Evolutionary conservation across 1,139 yeast species (phyloP), one percentile per base, ranked within the genome.

Genomic region (Blastobotrys elegans): DNA sequence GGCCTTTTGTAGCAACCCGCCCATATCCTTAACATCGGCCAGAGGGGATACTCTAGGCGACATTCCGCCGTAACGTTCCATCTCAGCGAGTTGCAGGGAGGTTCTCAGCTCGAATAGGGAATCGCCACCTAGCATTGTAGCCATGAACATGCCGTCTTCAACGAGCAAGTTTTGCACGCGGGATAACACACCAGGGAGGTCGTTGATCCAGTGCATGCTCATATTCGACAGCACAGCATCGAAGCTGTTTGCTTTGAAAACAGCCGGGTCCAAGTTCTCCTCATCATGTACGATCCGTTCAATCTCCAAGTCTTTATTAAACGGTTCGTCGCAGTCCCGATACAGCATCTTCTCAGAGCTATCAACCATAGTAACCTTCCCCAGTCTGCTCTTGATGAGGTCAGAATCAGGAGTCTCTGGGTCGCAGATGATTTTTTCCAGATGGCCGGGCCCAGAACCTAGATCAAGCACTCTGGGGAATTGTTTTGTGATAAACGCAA

Each of bases 61-160:
- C 53, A 86, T 75, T 2, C 95, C 90, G 7, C 95, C 95, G 46
- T 69, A 71, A 46, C 95, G 72, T 59, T 87, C 95, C 65, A 82
- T 68, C 59, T 87, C 96, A 0, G 95, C 95, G 47, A 87, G 68
- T 62, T 87, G 96, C 43, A 87, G 69, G 1, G 90, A 73, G 0
- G 95, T 84, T 45, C 96, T 73, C 47, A 87, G 71, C 64, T 87
- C 96, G 59, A 80, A 87, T 24, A 87, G 68, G 1, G 95, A 83
- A 62, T 87, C 96, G 4, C 92, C 94, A 6, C 94, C 94, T 57
- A 85, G 77, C 72, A 87, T 75, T n/a, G 89, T 77, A 1, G 85
- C 95, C 75, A 87, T 74, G 56, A 87, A 84, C 62, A 88, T 71
- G 1, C 95, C 94, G 62, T 87, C 95, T 0, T 94, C 94, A 50